These are phyloP conservation scores for Penicillium sp. DNA, from an alignment of 2,329 filamentous ascomycete species.

Conservation along the genomic window DNA sequence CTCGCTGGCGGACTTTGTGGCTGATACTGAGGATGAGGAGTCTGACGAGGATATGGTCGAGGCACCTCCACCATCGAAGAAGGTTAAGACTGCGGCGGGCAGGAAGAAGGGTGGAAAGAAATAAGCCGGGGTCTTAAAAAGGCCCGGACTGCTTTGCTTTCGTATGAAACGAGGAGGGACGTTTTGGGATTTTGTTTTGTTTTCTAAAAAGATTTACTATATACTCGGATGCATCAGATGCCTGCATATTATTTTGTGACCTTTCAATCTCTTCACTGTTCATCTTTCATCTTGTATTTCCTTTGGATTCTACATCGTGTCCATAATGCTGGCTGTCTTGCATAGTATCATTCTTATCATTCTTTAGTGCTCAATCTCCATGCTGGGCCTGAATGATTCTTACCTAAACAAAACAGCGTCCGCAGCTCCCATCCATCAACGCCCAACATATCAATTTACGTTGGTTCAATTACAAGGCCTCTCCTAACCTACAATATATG, in stretches of 20 bases:
- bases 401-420: too few species aligned
- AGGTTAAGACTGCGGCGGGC: slow-evolving; percentile 32
- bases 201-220: slow-evolving; percentile 22
- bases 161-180: slow-evolving; percentile 20
- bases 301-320: slow-evolving; percentile 5
- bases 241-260: slow-evolving; percentile 14
- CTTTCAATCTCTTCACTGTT: background rate
- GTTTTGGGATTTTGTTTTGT: slow-evolving; percentile 23
- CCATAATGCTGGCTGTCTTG: background rate
- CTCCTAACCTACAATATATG: too few species aligned
- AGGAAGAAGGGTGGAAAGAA: slow-evolving; percentile 40
- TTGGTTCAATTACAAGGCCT: too few species aligned
- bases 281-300: background rate
- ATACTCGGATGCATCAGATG: slow-evolving; percentile 21
- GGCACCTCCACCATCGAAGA: slow-evolving; percentile 39
- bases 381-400: too few species aligned
- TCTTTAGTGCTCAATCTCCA: background rate
- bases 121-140: slow-evolving; percentile 20
- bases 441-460: too few species aligned
- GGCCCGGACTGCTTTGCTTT: background rate
- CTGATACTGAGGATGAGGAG: slow-evolving; percentile 50
- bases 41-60: slow-evolving; percentile 33
- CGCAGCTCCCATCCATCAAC: too few species aligned
- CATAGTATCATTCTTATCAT: background rate
- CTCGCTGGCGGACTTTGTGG: slow-evolving; percentile 49